Conservation (phyloP, 108 stramenopile genomes). For the Cyclostephanos tholiformis region DNA sequence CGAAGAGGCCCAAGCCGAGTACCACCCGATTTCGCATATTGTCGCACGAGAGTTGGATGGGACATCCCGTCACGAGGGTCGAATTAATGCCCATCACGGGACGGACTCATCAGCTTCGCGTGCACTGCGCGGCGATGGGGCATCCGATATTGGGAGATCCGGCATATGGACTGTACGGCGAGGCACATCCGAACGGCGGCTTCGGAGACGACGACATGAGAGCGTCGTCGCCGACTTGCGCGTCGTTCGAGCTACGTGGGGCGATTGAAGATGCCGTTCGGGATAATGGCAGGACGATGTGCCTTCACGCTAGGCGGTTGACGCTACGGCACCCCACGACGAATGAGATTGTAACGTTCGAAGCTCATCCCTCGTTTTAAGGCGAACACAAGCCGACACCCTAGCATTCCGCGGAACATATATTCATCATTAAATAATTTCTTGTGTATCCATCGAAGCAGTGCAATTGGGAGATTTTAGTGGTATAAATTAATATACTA, state of each 20-base stretch:
- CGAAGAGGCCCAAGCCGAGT: constrained; percentile 62
- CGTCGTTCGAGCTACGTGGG: constrained; percentile 44
- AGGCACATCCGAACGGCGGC: constrained; percentile 54
- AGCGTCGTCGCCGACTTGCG: constrained; percentile 43
- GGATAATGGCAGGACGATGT: constrained; percentile 51
- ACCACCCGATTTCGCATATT: constrained; percentile 55
- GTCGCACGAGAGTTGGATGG: constrained; percentile 51
- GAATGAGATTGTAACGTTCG: constrained; percentile 64
- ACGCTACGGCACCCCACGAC: constrained; percentile 67
- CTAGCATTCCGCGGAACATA: too few species aligned
- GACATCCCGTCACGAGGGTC: constrained; percentile 59
- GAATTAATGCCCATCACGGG: constrained; percentile 65
- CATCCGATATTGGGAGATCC: constrained; percentile 86
- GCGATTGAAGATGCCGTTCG: constrained; percentile 33
- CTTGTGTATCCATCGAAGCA: too few species aligned
- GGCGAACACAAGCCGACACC: too few species aligned
- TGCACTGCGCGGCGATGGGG: constrained; percentile 64
- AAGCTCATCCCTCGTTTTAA: constrained; percentile 70
- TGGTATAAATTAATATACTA: too few species aligned
- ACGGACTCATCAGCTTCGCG: constrained; percentile 82
- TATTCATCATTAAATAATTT: too few species aligned
- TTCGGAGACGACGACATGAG: constrained; percentile 27
- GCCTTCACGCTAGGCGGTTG: constrained; percentile 69
- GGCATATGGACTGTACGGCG: constrained; percentile 70
- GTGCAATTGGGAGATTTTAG: too few species aligned